Evolutionary conservation across 805 yeast genomes (phyloP), one percentile per base, ranked within the genome.

Genomic region (Cyberlindnera galapagoensis): DNA sequence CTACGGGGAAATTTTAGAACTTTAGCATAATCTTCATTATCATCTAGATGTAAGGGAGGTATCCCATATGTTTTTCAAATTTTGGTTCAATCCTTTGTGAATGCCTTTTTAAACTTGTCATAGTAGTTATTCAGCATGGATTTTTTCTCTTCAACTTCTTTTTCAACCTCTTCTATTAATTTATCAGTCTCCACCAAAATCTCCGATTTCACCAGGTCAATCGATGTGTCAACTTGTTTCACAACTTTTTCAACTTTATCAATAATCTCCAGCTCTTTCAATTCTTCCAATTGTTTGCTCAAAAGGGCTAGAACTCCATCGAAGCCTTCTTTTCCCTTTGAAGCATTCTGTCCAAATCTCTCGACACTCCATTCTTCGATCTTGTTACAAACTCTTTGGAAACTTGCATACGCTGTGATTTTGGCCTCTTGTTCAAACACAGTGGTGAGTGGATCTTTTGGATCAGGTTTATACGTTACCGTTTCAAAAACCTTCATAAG

Each of bases 351-450:
- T 27, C 78, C 75, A 57, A 90, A 92, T 54, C 97, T 66, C 50
- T 83, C 84, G 6, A 85, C 80, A 0, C 88, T 74, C 95, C 96
- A 90, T 30, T 86, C 94, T 57, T 90, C 98, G 40, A 90, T 65
- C 56, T 82, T 79, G 51, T 76, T 82, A 54, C 94, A 81, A 5
- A 92, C 58, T 37, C 74, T 69, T 34, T 67, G 59, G 59, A 86
- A 69, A 3, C 80, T 64, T 7, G 86, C 84, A 56, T 78, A 81
- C 0, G 97, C 95, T 2, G 87, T 79, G 46, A 90, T 85, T 42
- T 82, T 86, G 0, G 98, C 98, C 41, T 71, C 75, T 57, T 90
- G 98, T 21, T 62, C 57, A 54, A 88, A 88, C 9, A 62, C 43
- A 0, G 97, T 88, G 33, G 68, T 62, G 1, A 24, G 33, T 3